Base-by-base conservation (phyloP, 2,329 filamentous ascomycete species). In the Fusarium circinatum region DNA sequence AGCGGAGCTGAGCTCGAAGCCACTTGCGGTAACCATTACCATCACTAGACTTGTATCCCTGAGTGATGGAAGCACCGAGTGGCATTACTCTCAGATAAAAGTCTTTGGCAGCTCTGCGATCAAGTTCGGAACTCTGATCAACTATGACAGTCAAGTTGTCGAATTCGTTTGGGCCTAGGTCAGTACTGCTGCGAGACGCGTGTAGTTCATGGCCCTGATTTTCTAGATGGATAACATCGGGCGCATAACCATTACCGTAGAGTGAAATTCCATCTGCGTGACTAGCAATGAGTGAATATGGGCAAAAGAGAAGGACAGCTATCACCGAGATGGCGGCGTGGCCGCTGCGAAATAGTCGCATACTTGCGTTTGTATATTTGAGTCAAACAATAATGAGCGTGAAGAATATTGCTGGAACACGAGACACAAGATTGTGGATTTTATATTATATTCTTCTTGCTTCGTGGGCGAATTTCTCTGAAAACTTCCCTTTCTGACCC, bases 61-160 rank as follows among this genome's bases (percentile, higher is more conserved):
- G 58, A 13, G 58, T 61, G 1, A 61, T 61, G 3, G 58, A 61
- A 9, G 58, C 58, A n/a, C 58, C 58, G 10, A 61, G 58, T 20
- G 58, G 47, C 58, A 61, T 61, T 10, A 61, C 18, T 54, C 58
- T 61, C 5, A 54, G 28, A 12, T 61, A 61, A 61, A 61, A 61
- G n/a, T 54, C 58, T 36, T 61, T 61, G 5, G 58, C 30, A 24
- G 47, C 58, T 36, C 58, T 54, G 7, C 45, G 45, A 15, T 36
- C 28, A 18, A 54, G 41, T 5, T 2, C 41, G 2, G 30, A n/a
- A 3, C 2, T 28, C 4, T n/a, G n/a, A 17, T 52, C 28, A 17
- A 28, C 34, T 12, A 8, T 26, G 13, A 15, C 18, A 3, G 54
- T 57, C 39, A 10, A 9, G 20, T 28, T 57, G 18, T 41, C 39